A percentile compares a stretch with the other conserved stretches of the same genome.
Conservation (phyloP, 1,284 basidiomycete species). For the Naganishia liquefaciens region DNA sequence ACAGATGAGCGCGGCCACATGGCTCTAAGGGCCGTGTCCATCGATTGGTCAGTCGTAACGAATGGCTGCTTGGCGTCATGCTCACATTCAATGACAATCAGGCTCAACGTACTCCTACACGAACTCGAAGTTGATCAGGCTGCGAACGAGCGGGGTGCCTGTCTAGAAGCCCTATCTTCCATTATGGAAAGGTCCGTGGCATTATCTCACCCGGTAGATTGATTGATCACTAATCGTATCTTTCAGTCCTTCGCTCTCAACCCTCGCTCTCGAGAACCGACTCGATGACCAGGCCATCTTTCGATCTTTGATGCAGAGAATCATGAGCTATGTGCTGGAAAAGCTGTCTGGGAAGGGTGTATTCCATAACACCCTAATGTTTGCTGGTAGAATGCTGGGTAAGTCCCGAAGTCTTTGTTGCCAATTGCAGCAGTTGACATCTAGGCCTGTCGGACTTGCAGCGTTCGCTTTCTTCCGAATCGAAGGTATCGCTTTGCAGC, state of each 20-base stretch:
- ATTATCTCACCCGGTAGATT: not conserved
- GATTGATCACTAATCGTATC: not conserved
- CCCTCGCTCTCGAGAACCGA: constrained; percentile 46
- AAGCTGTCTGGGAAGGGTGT: constrained; percentile 59
- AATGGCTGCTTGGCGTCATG: not conserved
- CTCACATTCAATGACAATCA: not conserved
- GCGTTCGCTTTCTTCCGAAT: constrained; percentile 59
- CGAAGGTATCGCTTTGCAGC: constrained; percentile 57
- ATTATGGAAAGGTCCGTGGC: constrained; percentile 54
- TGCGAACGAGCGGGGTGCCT: constrained; percentile 56
- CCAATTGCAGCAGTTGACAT: not conserved
- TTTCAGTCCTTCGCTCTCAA: constrained; percentile 51
- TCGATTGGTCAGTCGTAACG: constrained; percentile 44
- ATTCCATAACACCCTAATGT: constrained; percentile 59
- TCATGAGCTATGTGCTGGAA: constrained; percentile 57
- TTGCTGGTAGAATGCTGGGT: constrained; percentile 57
- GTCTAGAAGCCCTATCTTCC: constrained; percentile 56
- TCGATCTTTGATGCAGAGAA: constrained; percentile 51
- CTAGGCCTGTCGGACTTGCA: constrained; percentile 27
- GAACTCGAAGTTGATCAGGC: constrained; percentile 53
- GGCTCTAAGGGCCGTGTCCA: constrained; percentile 45
- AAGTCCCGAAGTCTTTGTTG: constrained; percentile 14
- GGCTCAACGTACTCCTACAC: constrained; percentile 46
- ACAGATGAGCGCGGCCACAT: constrained; percentile 41
- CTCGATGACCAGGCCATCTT: constrained; percentile 44